phyloP scores from a whole-genome alignment of 345 rosid species.

The Kernera saxatilis region DNA sequence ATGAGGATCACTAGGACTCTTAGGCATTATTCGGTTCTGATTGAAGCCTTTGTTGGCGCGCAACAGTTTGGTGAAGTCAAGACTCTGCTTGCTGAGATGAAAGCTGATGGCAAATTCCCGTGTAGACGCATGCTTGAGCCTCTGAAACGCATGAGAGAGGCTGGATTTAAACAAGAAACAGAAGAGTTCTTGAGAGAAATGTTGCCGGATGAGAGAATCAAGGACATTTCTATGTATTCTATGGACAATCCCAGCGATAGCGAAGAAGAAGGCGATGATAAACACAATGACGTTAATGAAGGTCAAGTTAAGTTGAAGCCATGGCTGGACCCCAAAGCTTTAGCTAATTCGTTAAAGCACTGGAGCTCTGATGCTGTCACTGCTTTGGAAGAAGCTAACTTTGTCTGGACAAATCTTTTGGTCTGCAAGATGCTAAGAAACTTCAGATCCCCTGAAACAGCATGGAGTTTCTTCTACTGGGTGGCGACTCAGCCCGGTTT shows the following conservation, averaged over 20 bases:
- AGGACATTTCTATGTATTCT: slow-evolving; percentile 32
- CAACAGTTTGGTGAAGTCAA: slow-evolving; percentile 48
- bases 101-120: slow-evolving; percentile 59
- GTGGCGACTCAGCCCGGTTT: slow-evolving; percentile 80
- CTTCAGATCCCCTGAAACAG: slow-evolving; percentile 59
- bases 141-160: slow-evolving; percentile 53
- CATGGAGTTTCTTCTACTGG: slow-evolving; percentile 94
- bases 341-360: slow-evolving; percentile 59
- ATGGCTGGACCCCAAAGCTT: slow-evolving; percentile 84
- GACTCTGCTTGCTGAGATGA: slow-evolving; percentile 61
- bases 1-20: slow-evolving; percentile 77
- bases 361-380: slow-evolving; percentile 66
- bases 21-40: slow-evolving; percentile 55
- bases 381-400: slow-evolving; percentile 54
- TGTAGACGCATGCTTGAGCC: slow-evolving; percentile 47
- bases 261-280: slow-evolving; percentile 30
- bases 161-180: slow-evolving; percentile 50
- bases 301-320: slow-evolving; percentile 55
- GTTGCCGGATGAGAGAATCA: slow-evolving; percentile 71
- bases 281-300: slow-evolving; percentile 11
- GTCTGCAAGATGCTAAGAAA: slow-evolving; percentile 81
- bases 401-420: slow-evolving; percentile 81
- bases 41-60: slow-evolving; percentile 46
- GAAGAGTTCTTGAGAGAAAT: slow-evolving; percentile 50
- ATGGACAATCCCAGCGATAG: slow-evolving; percentile 35